Base-by-base conservation (phyloP, 2,329 filamentous ascomycete genomes). In the Alternaria brassicae region DNA sequence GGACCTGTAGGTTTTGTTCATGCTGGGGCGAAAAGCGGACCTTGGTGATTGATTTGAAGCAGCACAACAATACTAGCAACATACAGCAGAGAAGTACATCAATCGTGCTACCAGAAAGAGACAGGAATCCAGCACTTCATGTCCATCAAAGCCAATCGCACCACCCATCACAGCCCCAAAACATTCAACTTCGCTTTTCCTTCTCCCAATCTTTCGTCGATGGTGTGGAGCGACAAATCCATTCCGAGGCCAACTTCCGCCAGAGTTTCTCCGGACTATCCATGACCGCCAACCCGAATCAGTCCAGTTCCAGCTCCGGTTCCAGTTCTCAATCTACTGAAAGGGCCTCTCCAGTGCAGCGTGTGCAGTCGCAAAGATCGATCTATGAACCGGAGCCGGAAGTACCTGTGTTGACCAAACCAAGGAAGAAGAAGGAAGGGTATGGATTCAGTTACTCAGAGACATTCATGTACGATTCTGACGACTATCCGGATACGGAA, bases 381-480 rank as follows among this genome's bases (percentile, higher is more conserved):
- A 45, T 42, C 21, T 30, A 30, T 23, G 30, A 40, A 36, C 42
- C 12, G 47, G 17, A 19, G 9, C 9, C 6, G 3, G 8, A 9
- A 37, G 34, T n/a, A 9, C 68, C 52, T 4, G 32, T 19, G 34
- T 49, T 71, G 15, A 50, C 55, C 15, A 63, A 64, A n/a, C 68
- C 67, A 6, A 56, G 55, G 7, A 65, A 59, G 21, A 67, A 69
- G 30, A 60, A 62, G 13, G 66, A 67, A 49, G 69, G 69, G 3
- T 71, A 70, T 36, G 71, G 71, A 6, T 69, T 71, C 52, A 70
- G 67, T 40, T 73, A 68, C 41, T 62, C 65, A 0, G 69, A 72
- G 21, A 60, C 62, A 8, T 52, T 67, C 17, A 66, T 64, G 55
- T 63, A 55, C 27, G 66, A 69, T n/a, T 69, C 67, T 3, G 65